Percentiles rank a stretch among this genome's conserved stretches.
Evolutionary conservation across 2,329 filamentous ascomycete species (phyloP).

Genomic region (Podosphaera leucotricha): DNA sequence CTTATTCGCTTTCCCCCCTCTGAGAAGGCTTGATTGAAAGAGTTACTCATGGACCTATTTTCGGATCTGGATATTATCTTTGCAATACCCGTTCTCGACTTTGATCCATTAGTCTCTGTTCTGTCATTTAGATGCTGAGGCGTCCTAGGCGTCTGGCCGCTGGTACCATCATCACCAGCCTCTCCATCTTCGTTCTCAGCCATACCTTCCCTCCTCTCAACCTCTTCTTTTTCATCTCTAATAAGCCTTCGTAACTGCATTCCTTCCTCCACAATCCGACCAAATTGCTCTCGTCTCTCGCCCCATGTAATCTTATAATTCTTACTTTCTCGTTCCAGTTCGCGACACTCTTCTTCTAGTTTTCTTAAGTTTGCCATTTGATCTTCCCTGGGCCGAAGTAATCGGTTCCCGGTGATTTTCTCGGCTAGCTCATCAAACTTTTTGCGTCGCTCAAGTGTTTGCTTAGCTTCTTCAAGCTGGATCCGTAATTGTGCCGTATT

Average conservation of each 20-base stretch:
- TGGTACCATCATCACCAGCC: conserved; percentile 29
- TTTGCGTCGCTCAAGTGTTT: conserved; percentile 54
- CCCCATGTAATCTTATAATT: conserved; percentile 66
- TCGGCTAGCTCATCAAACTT: conserved; percentile 74
- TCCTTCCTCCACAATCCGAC: conserved; percentile 74
- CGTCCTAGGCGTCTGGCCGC: conserved; percentile 26
- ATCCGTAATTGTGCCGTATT: conserved; percentile 48
- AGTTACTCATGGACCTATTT: too few relatives aligned
- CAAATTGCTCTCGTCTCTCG: conserved; percentile 69
- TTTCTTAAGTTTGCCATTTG: conserved; percentile 57
- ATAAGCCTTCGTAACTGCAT: conserved; percentile 66
- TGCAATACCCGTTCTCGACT: too few relatives aligned
- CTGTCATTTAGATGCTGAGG: too few relatives aligned
- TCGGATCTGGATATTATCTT: too few relatives aligned
- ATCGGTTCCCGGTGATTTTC: conserved; percentile 58
- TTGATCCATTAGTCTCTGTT: too few relatives aligned
- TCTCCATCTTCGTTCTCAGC: conserved; percentile 31
- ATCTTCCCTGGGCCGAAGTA: conserved; percentile 65
- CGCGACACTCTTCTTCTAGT: conserved; percentile 67
- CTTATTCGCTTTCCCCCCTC: too few relatives aligned
- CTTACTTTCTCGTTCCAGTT: conserved; percentile 63
- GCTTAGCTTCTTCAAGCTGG: conserved; percentile 56
- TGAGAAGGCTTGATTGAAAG: too few relatives aligned
- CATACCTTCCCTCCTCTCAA: conserved; percentile 69
- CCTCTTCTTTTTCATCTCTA: conserved; percentile 85